These are phyloP conservation scores for Macrophomina pseudophaseolina DNA, from an alignment of 2,329 filamentous ascomycete genomes.

Conservation along the genomic window DNA sequence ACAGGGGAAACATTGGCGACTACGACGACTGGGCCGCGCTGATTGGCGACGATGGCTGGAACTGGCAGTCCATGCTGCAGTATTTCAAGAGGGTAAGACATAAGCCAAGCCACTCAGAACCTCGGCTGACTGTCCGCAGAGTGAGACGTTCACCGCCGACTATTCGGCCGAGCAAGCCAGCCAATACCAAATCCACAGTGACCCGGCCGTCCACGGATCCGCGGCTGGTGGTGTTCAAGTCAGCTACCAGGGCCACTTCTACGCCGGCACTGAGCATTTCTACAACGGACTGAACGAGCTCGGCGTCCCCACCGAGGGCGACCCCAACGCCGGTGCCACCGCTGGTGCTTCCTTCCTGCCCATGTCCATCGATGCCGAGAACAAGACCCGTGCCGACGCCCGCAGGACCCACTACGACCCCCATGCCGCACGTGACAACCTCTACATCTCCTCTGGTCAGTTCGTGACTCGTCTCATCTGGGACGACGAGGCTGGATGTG, in stretches of 20 bases:
- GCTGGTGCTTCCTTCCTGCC: slow-evolving; percentile 25
- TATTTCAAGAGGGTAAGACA: slow-evolving; percentile 40
- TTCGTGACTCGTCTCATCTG: slow-evolving; percentile 24
- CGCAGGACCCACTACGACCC: slow-evolving; percentile 40
- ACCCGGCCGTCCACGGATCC: slow-evolving; percentile 32
- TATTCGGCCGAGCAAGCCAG: slow-evolving; percentile 31
- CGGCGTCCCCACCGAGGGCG: slow-evolving; percentile 15
- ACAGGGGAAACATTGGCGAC: slow-evolving; percentile 26
- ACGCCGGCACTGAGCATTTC: slow-evolving; percentile 29
- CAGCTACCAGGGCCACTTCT: slow-evolving; percentile 36
- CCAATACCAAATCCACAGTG: slow-evolving; percentile 36
- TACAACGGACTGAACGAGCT: slow-evolving; percentile 30
- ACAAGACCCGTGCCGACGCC: slow-evolving; percentile 35
- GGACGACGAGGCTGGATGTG: not conserved
- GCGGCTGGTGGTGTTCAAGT: slow-evolving; percentile 32
- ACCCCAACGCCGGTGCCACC: slow-evolving; percentile 10
- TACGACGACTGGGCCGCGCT: slow-evolving; percentile 29
- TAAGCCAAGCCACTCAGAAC: not conserved
- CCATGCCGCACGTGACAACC: slow-evolving; percentile 35
- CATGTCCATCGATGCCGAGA: slow-evolving; percentile 37
- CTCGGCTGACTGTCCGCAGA: slow-evolving; percentile 26
- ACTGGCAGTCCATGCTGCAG: slow-evolving; percentile 36
- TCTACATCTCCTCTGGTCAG: slow-evolving; percentile 27
- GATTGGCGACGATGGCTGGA: slow-evolving; percentile 32
- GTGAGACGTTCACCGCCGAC: slow-evolving; percentile 34